Base-by-base conservation (phyloP, 805 yeast species). In the Metschnikowia cerradonensis region DNA sequence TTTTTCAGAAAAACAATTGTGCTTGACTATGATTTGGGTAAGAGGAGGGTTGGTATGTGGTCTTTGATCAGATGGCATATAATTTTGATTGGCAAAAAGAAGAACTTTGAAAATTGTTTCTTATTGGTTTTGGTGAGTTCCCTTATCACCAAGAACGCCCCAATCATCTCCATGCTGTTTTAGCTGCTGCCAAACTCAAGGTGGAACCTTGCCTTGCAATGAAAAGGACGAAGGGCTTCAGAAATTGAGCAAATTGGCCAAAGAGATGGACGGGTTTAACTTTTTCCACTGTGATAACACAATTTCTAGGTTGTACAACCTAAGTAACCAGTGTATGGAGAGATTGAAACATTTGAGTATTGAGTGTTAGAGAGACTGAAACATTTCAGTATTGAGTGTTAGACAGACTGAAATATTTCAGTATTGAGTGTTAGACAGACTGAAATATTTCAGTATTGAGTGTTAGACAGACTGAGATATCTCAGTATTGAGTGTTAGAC, bases 21-120 rank as follows among this genome's bases (percentile, higher is more conserved):
- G 2, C 26, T 58, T 13, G 43, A 31, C 1, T 53, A 57, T 13
- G 55, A 68, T 34, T 32, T 50, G 10, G 67, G 67, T 10, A 36
- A 32, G 17, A 30, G 41, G 14, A 47, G 42, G 15, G 47, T 52
- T 31, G 51, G 58, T 6, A 50, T 50, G 47, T 26, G 44, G 23
- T 45, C 52, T 3, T 53, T 70, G 47, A 10, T 66, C 2, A 43
- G 59, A n/a, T 67, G 70, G 30, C 71, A 69, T 45, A 36, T 64
- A 7, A 53, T 62, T 34, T 59, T 72, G 34, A 59, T 66, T 6
- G 47, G 63, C 1, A 57, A 68, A 36, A 72, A 69, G 38, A 49
- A 57, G 17, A 63, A 53, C 10, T 72, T 70, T 56, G 77, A 73
- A 54, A 67, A 57, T 41, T 58, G 67, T 40, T 60, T 72, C 17